Percentiles rank a stretch among this genome's conserved stretches.
These are phyloP conservation scores for Lepidium africanum DNA, from an alignment of 345 rosid species.

Conservation along the genomic window DNA sequence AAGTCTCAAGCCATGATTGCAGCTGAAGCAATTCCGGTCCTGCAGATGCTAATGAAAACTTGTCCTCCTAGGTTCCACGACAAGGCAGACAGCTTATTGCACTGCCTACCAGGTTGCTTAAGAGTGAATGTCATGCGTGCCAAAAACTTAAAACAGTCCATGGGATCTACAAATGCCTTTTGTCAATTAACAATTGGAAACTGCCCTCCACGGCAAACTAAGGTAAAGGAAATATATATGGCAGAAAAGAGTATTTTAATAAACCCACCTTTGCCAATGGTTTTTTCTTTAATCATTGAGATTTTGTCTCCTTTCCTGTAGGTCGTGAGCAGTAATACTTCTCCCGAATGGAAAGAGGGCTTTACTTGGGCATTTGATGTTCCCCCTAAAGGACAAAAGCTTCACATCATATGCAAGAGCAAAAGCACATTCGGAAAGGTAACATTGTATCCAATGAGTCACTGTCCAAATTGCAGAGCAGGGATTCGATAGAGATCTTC, in stretches of 20 bases:
- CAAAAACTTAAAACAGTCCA: constrained; percentile 69
- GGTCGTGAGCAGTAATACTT: constrained; percentile 63
- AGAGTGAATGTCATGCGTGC: constrained; percentile 77
- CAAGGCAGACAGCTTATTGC: constrained; percentile 73
- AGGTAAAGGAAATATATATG: constrained; percentile 34
- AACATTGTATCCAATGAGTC: constrained; percentile 1
- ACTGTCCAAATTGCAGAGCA: background rate
- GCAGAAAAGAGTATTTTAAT: background rate
- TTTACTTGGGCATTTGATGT: constrained; percentile 90
- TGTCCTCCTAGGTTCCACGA: constrained; percentile 84
- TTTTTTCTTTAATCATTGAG: background rate
- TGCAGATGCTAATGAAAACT: constrained; percentile 77
- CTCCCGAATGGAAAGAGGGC: constrained; percentile 87
- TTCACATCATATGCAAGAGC: constrained; percentile 88
- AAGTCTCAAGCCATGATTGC: constrained; percentile 81
- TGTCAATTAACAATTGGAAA: constrained; percentile 78
- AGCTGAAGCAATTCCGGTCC: constrained; percentile 73
- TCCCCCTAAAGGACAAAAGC: constrained; percentile 91
- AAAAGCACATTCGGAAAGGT: constrained; percentile 91
- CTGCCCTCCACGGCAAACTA: constrained; percentile 80
- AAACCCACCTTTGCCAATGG: background rate
- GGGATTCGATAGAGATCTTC: background rate
- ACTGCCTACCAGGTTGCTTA: constrained; percentile 87
- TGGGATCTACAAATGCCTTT: constrained; percentile 78
- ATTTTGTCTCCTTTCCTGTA: constrained; percentile 12